Evolutionary conservation across 2,329 filamentous ascomycete species (phyloP), one percentile per base, ranked within the genome.

Genomic region (Saccharata proteae): DNA sequence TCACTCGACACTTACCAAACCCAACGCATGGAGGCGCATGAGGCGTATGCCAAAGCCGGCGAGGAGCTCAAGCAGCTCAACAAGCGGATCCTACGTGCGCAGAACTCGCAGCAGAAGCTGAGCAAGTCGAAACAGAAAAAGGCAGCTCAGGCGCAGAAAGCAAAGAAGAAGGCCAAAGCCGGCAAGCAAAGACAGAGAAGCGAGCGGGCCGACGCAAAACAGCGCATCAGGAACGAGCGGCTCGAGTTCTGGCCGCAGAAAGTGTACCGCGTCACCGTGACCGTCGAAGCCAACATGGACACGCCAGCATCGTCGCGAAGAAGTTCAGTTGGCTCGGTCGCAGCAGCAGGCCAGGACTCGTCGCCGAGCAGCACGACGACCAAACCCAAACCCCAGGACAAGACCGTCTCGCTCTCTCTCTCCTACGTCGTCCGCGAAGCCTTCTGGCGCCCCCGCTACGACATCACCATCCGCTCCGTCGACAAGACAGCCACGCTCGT

Each of bases 401-500:
- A 34, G 1, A 32, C 29, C 11, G 35, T 47, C 3, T 38, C 15
- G 30, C 48, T 78, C 5, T 57, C 64, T 3, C 43, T 77, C n/a
- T 69, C 65, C 1, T 77, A 77, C 43, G 64, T 76, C 20, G 74
- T 74, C 0, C 56, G 59, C 6, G 60, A 62, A 1, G 72, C 72
- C 0, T 69, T 56, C 38, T 79, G 74, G 74, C 32, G 32, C 21
- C 74, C 74, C 44, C 78, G 81, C 34, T 94, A 92, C 60, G 85
- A 94, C 51, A 65, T 68, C 31, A 96, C 88, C 0, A 90, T 90
- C 33, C 90, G 80, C 34, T 96, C 86, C 0, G 74, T 78, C 22
- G 59, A 51, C 13, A 65, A 62, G 29, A 63, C 64, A 0, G 72
- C 62, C 2, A 54, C 54, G 4, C 58, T 79, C 10, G 66, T 65